Conservation (phyloP, 2,329 filamentous ascomycete genomes). For the Penicillium expansum region DNA sequence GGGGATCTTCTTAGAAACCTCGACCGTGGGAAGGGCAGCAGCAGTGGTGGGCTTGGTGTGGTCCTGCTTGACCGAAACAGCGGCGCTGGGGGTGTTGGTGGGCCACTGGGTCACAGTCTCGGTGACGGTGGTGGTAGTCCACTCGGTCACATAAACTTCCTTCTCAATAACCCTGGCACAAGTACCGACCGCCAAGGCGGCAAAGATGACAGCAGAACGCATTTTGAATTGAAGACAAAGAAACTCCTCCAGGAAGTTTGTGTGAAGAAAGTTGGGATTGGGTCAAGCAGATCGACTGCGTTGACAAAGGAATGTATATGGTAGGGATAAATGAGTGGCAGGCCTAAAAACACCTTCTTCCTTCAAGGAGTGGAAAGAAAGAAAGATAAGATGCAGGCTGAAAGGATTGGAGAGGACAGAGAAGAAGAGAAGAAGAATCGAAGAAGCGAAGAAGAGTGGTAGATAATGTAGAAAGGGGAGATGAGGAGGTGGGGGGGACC, state of each 20-base stretch:
- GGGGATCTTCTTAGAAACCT: constrained; percentile 17
- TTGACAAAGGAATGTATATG: constrained; percentile 19
- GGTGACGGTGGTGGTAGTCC: constrained; percentile 39
- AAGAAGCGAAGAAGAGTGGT: constrained; percentile 7
- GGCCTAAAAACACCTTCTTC: constrained; percentile 30
- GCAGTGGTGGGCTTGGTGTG: constrained; percentile 4
- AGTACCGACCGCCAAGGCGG: constrained; percentile 36
- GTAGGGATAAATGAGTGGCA: constrained; percentile 33
- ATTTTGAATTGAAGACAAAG: constrained; percentile 34
- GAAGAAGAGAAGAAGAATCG: constrained; percentile 8
- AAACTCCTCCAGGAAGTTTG: constrained; percentile 41
- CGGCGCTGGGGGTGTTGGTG: constrained; percentile 27
- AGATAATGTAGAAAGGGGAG: constrained; percentile 20
- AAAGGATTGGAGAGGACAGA: constrained; percentile 16
- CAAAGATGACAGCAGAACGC: constrained; percentile 36
- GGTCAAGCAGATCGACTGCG: constrained; percentile 37
- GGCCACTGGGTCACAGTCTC: constrained; percentile 30
- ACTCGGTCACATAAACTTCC: constrained; percentile 37
- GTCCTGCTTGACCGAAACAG: constrained; percentile 10
- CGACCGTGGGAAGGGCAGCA: constrained; percentile 5
- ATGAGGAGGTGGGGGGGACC: constrained; percentile 13
- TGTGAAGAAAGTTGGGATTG: not conserved
- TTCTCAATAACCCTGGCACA: constrained; percentile 36
- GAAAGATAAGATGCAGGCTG: constrained; percentile 25
- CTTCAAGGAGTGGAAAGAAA: constrained; percentile 33